phyloP scores from a whole-genome alignment of 257 asterid species.

The Nicotiana tomentosiformis region DNA sequence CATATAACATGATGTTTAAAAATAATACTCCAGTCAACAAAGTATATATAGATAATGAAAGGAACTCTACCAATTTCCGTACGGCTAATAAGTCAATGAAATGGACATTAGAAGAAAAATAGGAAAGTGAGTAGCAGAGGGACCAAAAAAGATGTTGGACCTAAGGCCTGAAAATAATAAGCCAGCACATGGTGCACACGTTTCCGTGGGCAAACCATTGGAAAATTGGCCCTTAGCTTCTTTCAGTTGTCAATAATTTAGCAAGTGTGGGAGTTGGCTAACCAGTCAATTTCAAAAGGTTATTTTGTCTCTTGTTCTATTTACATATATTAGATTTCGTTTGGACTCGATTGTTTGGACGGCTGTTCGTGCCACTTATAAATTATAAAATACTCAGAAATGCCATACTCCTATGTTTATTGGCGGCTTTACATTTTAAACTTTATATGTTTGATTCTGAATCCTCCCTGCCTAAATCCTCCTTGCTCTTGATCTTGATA shows the following conservation, averaged over 20 bases:
- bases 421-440: too few species aligned
- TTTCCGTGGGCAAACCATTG: conserved; percentile 21
- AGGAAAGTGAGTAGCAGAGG: not conserved
- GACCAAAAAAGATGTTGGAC: not conserved
- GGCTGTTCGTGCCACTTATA: not conserved
- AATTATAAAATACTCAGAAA: too few species aligned
- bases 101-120: not conserved
- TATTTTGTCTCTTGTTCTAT: not conserved
- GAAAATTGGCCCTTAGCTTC: not conserved
- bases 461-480: too few species aligned
- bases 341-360: not conserved
- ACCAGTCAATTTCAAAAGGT: not conserved
- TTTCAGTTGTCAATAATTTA: not conserved
- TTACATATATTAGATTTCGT: too few species aligned
- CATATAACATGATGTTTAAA: not conserved
- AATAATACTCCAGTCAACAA: not conserved
- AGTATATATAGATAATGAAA: not conserved
- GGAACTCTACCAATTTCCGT: not conserved
- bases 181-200: conserved; percentile 25
- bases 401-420: too few species aligned
- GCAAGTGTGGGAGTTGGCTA: not conserved
- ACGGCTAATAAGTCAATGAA: not conserved
- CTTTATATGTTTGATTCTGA: too few species aligned
- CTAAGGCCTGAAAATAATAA: not conserved
- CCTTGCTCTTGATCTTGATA: too few species aligned